Evolutionary conservation across 176 grass and related monocot genomes (phyloP).

Genomic region (Ensete ventricosum): DNA sequence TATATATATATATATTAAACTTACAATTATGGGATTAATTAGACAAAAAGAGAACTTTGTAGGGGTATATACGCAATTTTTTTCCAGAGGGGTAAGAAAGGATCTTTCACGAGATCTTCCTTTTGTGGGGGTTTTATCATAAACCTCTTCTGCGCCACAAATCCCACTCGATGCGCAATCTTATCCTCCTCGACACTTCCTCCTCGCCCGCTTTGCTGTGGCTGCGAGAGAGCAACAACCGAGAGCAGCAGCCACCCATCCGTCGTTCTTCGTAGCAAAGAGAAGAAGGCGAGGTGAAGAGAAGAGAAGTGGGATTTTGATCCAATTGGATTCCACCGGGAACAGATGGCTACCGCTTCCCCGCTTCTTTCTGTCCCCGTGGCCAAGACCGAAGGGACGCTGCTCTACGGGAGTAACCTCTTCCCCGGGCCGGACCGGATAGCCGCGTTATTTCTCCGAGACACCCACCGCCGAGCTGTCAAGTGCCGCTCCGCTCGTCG

Average conservation of each 20-base stretch:
- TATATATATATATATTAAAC: too few relatives aligned
- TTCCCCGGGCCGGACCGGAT: background rate
- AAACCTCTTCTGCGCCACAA: conserved; percentile 3
- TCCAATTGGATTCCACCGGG: background rate
- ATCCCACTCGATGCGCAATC: background rate
- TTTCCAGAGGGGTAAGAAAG: too few relatives aligned
- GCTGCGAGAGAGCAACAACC: background rate
- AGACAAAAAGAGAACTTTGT: too few relatives aligned
- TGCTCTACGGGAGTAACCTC: background rate
- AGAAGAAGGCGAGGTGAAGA: background rate
- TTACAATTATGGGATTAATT: too few relatives aligned
- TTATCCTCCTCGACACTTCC: background rate
- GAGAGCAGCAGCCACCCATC: background rate
- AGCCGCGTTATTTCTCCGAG: background rate
- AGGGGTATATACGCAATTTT: too few relatives aligned
- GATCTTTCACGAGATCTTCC: too few relatives aligned
- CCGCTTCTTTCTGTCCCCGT: background rate
- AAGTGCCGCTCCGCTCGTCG: background rate
- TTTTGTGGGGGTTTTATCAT: background rate
- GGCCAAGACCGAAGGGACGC: background rate
- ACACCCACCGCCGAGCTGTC: background rate
- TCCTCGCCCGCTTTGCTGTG: background rate
- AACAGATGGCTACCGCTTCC: background rate
- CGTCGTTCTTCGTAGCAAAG: background rate
- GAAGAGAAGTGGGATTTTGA: background rate